A percentile compares a stretch with the other conserved stretches of the same genome.
Conservation (phyloP, 1,139 yeast species). For the Hansenula sp. region DNA sequence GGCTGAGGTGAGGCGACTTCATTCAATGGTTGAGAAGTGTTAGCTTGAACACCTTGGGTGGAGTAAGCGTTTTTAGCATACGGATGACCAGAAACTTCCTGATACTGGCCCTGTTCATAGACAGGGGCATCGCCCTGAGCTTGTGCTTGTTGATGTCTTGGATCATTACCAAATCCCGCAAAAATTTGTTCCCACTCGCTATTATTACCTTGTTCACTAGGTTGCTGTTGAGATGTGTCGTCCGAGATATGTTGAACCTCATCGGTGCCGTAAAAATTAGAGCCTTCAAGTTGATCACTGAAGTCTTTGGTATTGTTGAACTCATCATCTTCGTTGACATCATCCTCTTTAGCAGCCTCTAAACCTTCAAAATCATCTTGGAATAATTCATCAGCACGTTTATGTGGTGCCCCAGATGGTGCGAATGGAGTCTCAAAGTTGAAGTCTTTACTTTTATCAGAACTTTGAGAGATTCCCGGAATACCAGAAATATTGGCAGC, state of each 20-base stretch:
- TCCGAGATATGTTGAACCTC: background rate
- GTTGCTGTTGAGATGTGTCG: conserved; percentile 2
- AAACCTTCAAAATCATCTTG: conserved; percentile 38
- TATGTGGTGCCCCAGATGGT: background rate
- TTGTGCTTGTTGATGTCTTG: conserved; percentile 20
- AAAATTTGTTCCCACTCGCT: conserved; percentile 96
- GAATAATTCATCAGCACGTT: background rate
- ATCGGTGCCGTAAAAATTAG: conserved; percentile 34
- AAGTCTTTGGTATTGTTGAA: conserved; percentile 20
- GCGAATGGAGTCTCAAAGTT: conserved; percentile 1
- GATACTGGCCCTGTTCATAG: background rate
- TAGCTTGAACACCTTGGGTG: conserved; percentile 3
- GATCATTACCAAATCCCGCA: conserved; percentile 78
- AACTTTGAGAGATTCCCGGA: conserved; percentile 7
- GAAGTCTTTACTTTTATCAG: conserved; percentile 3
- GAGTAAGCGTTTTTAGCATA: conserved; percentile 9
- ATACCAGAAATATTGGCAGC: conserved; percentile 15
- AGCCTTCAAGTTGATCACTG: conserved; percentile 27
- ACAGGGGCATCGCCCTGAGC: conserved; percentile 7
- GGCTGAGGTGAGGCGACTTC: conserved; percentile 13
- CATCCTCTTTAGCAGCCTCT: conserved; percentile 43
- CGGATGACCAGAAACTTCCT: conserved; percentile 3
- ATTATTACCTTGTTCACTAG: conserved; percentile 25
- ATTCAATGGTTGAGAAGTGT: conserved; percentile 6
- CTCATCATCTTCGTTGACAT: conserved; percentile 30